phyloP scores from a whole-genome alignment of 1,284 basidiomycete genomes.

The Fomitiporia mediterranea region DNA sequence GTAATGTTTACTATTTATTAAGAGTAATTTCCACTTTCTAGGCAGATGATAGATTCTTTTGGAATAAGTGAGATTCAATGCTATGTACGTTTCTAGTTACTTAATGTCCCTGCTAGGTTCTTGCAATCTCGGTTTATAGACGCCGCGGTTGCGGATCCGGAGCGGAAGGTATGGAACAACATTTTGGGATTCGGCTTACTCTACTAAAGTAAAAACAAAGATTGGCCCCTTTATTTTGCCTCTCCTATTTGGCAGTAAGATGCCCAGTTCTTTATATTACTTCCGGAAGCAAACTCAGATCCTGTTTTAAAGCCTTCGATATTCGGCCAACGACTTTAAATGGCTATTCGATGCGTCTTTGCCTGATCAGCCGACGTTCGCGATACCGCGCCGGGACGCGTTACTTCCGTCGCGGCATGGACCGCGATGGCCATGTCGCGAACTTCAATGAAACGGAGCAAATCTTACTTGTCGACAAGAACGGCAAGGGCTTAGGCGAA shows the following conservation, averaged over 20 bases:
- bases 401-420: constrained; percentile 94
- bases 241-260: constrained; percentile 84
- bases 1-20: constrained; percentile 17
- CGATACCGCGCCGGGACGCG: constrained; percentile 94
- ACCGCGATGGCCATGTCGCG: constrained; percentile 77
- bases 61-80: constrained; percentile 74
- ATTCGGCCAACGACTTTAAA: constrained; percentile 76
- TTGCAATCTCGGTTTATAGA: constrained; percentile 74
- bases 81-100: constrained; percentile 11
- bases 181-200: constrained; percentile 4
- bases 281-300: neutral
- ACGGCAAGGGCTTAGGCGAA: constrained; percentile 44
- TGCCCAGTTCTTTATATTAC: neutral
- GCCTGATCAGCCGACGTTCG: constrained; percentile 89
- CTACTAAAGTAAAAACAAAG: constrained; percentile 42
- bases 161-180: constrained; percentile 53
- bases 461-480: constrained; percentile 72
- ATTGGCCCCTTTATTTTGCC: constrained; percentile 88
- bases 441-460: constrained; percentile 97
- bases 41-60: constrained; percentile 97
- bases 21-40: constrained; percentile 32
- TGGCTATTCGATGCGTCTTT: constrained; percentile 77
- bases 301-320: constrained; percentile 70
- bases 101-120: constrained; percentile 43
- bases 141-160: constrained; percentile 40